A percentile compares a stretch with the other conserved stretches of the same genome.
Conservation (phyloP, 148 eudicot species). For the Rheum nobile region DNA sequence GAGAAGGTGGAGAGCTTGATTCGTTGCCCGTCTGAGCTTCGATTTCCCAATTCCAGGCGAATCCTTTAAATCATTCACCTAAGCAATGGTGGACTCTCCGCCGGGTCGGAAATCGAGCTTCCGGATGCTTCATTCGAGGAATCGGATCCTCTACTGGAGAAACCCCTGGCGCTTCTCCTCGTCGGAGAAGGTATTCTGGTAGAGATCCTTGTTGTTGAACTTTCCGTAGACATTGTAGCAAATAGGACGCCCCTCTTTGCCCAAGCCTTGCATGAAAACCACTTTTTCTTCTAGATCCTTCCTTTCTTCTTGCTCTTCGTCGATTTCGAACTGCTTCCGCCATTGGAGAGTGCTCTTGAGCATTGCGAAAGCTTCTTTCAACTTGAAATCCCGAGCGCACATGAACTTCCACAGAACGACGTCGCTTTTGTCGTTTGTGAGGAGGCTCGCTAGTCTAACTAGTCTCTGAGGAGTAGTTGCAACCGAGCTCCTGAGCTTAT, state of each 20-base stretch:
- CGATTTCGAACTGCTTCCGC: constrained; percentile 54
- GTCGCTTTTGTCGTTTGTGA: constrained; percentile 41
- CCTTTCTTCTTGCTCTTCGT: constrained; percentile 15
- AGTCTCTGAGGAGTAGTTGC: no score
- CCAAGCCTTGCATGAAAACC: constrained; percentile 46
- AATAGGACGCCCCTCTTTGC: constrained; percentile 52
- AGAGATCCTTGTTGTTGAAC: constrained; percentile 54
- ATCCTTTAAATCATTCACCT: constrained; percentile 59
- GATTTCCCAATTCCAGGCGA: constrained; percentile 59
- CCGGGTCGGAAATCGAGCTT: constrained; percentile 58
- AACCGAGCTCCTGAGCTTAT: constrained; percentile 55
- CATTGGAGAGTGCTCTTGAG: constrained; percentile 42
- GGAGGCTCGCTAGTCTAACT: no score
- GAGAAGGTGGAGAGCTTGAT: constrained; percentile 29
- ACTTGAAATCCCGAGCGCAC: constrained; percentile 58
- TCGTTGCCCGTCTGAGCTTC: constrained; percentile 42
- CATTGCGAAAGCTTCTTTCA: constrained; percentile 61
- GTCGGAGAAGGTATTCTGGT: constrained; percentile 45
- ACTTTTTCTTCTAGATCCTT: constrained; percentile 38
- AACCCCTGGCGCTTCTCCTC: constrained; percentile 56
- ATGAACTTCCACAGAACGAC: constrained; percentile 52
- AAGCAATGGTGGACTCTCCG: constrained; percentile 47
- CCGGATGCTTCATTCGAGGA: constrained; percentile 50
- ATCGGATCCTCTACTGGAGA: constrained; percentile 43
- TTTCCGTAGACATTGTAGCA: constrained; percentile 60